Conservation (phyloP, 495 filamentous ascomycete species). For the Hypoxylon lenormandii region DNA sequence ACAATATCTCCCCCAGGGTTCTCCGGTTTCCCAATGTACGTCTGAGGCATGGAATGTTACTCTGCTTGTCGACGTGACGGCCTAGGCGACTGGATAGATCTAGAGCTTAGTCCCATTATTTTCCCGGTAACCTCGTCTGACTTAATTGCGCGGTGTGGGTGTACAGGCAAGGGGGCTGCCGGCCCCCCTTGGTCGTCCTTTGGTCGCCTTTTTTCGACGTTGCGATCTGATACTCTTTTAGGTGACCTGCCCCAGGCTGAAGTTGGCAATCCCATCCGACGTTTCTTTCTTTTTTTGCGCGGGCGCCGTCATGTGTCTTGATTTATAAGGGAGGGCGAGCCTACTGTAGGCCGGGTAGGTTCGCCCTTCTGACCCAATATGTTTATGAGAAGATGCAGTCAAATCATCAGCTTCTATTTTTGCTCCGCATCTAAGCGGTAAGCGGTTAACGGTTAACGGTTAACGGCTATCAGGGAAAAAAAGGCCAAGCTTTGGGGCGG, state of each 20-base stretch:
- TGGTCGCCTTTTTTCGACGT: constrained; percentile 22
- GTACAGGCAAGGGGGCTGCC: constrained; percentile 32
- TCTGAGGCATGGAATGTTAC: constrained; percentile 31
- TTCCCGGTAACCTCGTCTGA: constrained; percentile 45
- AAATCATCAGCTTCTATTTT: constrained; percentile 7
- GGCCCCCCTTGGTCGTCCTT: no score
- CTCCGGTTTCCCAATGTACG: constrained; percentile 38
- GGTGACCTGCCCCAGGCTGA: constrained; percentile 31
- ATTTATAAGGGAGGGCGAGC: constrained; percentile 17
- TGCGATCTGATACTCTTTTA: constrained; percentile 29
- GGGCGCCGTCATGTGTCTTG: constrained; percentile 11
- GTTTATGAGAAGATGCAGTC: neutral
- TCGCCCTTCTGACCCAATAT: constrained; percentile 23
- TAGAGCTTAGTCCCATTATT: constrained; percentile 43
- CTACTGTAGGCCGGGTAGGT: constrained; percentile 16
- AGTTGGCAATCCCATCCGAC: constrained; percentile 43
- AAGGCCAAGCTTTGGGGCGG: constrained; percentile 12
- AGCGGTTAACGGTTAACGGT: neutral
- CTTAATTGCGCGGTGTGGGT: constrained; percentile 43
- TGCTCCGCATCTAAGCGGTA: constrained; percentile 31
- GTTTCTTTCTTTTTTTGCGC: constrained; percentile 29
- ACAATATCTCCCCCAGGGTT: constrained; percentile 27
- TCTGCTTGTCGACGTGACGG: constrained; percentile 30
- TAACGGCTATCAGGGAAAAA: no score
- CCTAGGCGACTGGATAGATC: constrained; percentile 43